Percentiles rank a stretch among this genome's conserved stretches.
These are phyloP conservation scores for Pseudogymnoascus sp. DNA, from an alignment of 2,329 filamentous ascomycete species.

Conservation along the genomic window DNA sequence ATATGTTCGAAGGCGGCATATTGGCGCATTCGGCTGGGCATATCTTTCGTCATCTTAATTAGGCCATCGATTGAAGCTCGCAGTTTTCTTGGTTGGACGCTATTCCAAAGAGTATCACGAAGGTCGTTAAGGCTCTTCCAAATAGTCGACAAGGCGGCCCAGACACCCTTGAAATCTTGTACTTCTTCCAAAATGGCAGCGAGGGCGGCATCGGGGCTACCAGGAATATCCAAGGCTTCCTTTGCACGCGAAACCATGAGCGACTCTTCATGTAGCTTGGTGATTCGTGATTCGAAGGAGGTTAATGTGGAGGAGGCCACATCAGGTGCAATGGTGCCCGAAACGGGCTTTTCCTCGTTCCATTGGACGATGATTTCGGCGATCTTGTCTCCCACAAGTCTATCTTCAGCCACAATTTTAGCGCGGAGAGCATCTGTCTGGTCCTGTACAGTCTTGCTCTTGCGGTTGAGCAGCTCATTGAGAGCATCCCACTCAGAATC, in stretches of 20 bases:
- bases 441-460: slow-evolving; percentile 91
- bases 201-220: slow-evolving; percentile 72
- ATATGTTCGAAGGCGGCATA: slow-evolving; percentile 99
- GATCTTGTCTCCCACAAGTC: slow-evolving; percentile 83
- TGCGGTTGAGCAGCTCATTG: slow-evolving; percentile 84
- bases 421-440: slow-evolving; percentile 91
- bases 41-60: slow-evolving; percentile 97
- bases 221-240: slow-evolving; percentile 85
- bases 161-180: slow-evolving; percentile 97
- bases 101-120: slow-evolving; percentile 87
- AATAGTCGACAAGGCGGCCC: slow-evolving; percentile 89
- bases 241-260: slow-evolving; percentile 95
- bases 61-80: slow-evolving; percentile 81
- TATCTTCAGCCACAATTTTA: slow-evolving; percentile 91
- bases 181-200: slow-evolving; percentile 88
- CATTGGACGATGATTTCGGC: slow-evolving; percentile 76
- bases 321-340: slow-evolving; percentile 84
- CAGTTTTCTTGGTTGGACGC: slow-evolving; percentile 89
- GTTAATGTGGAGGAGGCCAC: slow-evolving; percentile 76
- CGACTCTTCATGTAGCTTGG: slow-evolving; percentile 75
- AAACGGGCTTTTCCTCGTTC: slow-evolving; percentile 95
- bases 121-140: slow-evolving; percentile 96
- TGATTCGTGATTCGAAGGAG: slow-evolving; percentile 78
- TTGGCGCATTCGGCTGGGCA: slow-evolving; percentile 97
- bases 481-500: slow-evolving; percentile 92